Evolutionary conservation across 257 asterid species (phyloP).

Genomic region (Gentiana straminea): DNA sequence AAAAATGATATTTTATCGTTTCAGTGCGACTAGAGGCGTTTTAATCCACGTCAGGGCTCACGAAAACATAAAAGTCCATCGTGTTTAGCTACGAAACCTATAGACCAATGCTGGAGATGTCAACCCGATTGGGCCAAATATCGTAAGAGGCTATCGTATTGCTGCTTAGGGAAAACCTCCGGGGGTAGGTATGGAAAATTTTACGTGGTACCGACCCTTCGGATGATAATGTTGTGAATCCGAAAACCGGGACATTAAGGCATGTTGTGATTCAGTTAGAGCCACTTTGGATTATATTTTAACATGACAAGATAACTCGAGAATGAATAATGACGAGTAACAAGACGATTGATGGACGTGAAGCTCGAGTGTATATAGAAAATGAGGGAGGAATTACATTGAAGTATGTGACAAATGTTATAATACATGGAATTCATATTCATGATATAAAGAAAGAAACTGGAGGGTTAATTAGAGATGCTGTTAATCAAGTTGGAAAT

Average conservation of each 20-base stretch:
- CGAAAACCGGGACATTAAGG: conserved; percentile 44
- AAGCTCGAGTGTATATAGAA: conserved; percentile 49
- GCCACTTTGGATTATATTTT: conserved; percentile 51
- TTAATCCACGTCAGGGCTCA: conserved; percentile 4
- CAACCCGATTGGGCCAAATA: conserved; percentile 39
- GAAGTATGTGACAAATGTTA: conserved; percentile 53
- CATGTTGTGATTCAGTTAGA: conserved; percentile 39
- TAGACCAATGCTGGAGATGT: conserved; percentile 67
- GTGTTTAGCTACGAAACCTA: conserved; percentile 53
- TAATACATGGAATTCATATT: conserved; percentile 48
- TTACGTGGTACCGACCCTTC: conserved; percentile 43
- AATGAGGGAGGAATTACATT: conserved; percentile 62
- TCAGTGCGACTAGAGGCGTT: too few species aligned
- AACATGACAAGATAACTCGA: conserved; percentile 21
- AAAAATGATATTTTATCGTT: too few species aligned
- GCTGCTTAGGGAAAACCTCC: conserved; percentile 37
- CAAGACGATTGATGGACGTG: conserved; percentile 75
- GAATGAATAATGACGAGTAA: conserved; percentile 44
- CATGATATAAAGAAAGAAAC: conserved; percentile 32
- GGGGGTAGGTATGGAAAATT: conserved; percentile 40
- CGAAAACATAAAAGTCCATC: conserved; percentile 18
- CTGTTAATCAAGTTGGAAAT: conserved; percentile 38
- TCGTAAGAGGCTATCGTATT: conserved; percentile 38
- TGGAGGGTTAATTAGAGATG: conserved; percentile 67
- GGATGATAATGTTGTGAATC: conserved; percentile 24